Percentiles rank a stretch among this genome's conserved stretches.
Conservation (phyloP, 345 rosid genomes). For the Melaleuca alternifolia region DNA sequence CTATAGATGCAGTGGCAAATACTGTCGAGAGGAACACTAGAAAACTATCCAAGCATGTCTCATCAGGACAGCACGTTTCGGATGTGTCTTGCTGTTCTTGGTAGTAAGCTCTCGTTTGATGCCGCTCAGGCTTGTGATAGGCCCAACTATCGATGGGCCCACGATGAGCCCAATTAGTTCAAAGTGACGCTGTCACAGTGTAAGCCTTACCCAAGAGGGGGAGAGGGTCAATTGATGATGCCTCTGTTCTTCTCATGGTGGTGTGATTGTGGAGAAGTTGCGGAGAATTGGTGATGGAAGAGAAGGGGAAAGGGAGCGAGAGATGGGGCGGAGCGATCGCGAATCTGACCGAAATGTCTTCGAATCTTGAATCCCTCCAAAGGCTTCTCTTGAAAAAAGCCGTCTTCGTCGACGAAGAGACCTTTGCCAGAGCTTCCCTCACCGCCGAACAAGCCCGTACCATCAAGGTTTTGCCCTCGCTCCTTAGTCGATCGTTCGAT, state of each 20-base stretch:
- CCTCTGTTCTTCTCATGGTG: background rate
- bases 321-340: conserved; percentile 82
- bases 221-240: background rate
- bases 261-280: background rate
- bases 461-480: conserved; percentile 47
- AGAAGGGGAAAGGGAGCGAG: conserved; percentile 59
- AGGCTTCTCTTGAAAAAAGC: conserved; percentile 82
- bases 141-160: background rate
- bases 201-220: background rate
- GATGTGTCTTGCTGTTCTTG: background rate
- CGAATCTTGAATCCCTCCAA: conserved; percentile 81
- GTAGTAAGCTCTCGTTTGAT: background rate
- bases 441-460: conserved; percentile 86
- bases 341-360: conserved; percentile 76
- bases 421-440: conserved; percentile 79
- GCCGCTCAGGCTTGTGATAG: background rate
- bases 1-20: background rate
- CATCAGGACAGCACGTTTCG: background rate
- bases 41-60: background rate
- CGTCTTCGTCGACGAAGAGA: conserved; percentile 84
- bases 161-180: background rate
- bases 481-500: background rate
- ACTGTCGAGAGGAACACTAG: background rate
- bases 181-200: background rate
- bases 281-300: conserved; percentile 11